phyloP scores from a whole-genome alignment of 768 basidiomycete genomes.

The Pleurotus platypus region DNA sequence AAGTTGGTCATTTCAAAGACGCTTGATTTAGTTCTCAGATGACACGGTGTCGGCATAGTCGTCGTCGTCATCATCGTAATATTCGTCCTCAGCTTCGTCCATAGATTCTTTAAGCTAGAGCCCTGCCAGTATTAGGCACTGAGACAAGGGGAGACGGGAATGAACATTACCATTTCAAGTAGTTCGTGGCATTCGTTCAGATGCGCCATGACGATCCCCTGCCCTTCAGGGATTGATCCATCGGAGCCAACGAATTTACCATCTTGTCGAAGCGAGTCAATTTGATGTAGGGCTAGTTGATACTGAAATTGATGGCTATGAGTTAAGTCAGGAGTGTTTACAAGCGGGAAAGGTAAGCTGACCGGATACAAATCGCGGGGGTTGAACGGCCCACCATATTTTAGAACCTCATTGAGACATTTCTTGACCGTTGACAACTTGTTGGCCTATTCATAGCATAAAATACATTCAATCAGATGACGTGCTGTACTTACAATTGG shows the following conservation, averaged over 20 bases:
- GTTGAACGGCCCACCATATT: constrained; percentile 91
- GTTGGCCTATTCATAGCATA: constrained; percentile 64
- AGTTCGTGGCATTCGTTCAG: constrained; percentile 95
- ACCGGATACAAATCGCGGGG: constrained; percentile 93
- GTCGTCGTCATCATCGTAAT: constrained; percentile 53
- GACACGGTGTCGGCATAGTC: constrained; percentile 20
- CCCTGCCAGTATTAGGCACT: background rate
- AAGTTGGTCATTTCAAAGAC: background rate
- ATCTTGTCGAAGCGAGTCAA: constrained; percentile 89
- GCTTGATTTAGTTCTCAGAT: background rate
- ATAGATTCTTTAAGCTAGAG: constrained; percentile 76
- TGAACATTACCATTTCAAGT: constrained; percentile 76
- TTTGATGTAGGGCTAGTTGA: constrained; percentile 92
- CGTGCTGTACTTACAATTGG: constrained; percentile 58
- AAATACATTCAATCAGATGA: background rate
- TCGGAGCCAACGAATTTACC: constrained; percentile 90
- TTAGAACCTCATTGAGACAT: constrained; percentile 92
- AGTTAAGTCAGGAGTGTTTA: background rate
- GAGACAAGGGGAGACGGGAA: background rate
- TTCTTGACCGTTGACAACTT: constrained; percentile 96
- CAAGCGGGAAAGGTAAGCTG: constrained; percentile 23
- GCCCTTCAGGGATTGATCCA: constrained; percentile 90
- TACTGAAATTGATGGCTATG: constrained; percentile 46
- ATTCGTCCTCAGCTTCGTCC: constrained; percentile 63
- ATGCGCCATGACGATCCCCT: constrained; percentile 94